phyloP scores from a whole-genome alignment of 129 eudicot genomes.

The Centella asiatica region DNA sequence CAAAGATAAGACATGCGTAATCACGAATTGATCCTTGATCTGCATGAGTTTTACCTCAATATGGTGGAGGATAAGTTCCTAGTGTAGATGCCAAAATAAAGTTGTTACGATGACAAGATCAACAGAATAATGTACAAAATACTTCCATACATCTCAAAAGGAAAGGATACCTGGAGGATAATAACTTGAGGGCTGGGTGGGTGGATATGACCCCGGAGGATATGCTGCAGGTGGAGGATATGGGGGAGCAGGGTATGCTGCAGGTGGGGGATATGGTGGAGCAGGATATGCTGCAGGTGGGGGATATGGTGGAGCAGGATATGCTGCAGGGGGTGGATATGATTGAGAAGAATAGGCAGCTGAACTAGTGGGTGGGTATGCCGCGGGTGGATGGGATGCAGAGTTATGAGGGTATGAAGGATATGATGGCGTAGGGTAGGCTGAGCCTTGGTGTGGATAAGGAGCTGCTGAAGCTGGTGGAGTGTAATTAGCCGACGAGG shows the following conservation, averaged over 20 bases:
- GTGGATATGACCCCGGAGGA: conserved; percentile 3
- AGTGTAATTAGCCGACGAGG: conserved; percentile 24
- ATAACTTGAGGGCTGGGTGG: conserved; percentile 34
- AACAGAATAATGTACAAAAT: neutral
- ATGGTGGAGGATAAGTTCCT: conserved; percentile 38
- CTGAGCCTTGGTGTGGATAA: conserved; percentile 27
- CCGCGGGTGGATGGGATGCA: conserved; percentile 41
- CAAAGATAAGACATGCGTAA: neutral
- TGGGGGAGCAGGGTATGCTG: neutral
- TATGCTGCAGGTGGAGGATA: neutral
- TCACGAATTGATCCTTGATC: no score
- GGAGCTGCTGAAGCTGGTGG: conserved; percentile 30
- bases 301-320: conserved; percentile 33
- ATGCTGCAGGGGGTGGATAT: conserved; percentile 39
- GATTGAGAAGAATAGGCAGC: conserved; percentile 50
- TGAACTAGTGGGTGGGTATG: conserved; percentile 36
- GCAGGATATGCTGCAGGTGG: conserved; percentile 34
- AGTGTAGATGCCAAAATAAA: no score
- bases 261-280: neutral
- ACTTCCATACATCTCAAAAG: neutral
- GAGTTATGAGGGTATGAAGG: conserved; percentile 17
- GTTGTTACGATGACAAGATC: neutral
- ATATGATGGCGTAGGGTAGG: conserved; percentile 42
- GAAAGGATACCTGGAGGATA: conserved; percentile 53
- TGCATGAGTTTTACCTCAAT: conserved; percentile 5